phyloP scores from a whole-genome alignment of 345 rosid genomes.

The Eucalyptus lansdowneana region DNA sequence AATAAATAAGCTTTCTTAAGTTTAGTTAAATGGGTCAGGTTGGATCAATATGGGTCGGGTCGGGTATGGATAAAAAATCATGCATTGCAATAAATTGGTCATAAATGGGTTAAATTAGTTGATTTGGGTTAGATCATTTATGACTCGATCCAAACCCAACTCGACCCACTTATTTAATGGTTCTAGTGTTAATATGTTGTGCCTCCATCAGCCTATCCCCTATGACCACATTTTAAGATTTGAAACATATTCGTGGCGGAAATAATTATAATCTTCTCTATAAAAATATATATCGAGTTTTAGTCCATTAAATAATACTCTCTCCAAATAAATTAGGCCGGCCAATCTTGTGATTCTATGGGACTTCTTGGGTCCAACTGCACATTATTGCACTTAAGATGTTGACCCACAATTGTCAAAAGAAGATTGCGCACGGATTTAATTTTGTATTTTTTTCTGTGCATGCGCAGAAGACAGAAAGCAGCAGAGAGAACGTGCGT shows the following conservation, averaged over 20 bases:
- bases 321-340: not conserved
- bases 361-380: not conserved
- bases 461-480: not conserved
- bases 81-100: no score
- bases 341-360: not conserved
- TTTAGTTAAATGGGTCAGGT: no score
- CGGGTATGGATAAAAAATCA: no score
- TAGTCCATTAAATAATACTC: not conserved
- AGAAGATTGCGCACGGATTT: not conserved
- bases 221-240: not conserved
- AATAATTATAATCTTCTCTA: no score
- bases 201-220: conserved; percentile 91
- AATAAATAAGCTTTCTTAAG: no score
- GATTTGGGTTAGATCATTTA: no score
- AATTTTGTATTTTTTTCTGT: no score
- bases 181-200: conserved; percentile 37
- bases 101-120: not conserved
- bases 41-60: no score
- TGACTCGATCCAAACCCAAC: no score
- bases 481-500: not conserved
- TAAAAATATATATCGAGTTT: no score
- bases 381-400: no score
- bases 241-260: not conserved
- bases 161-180: conserved; percentile 7
- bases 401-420: not conserved